Base-by-base conservation (phyloP, 2,329 filamentous ascomycete genomes). In the Aspergillus sp. region DNA sequence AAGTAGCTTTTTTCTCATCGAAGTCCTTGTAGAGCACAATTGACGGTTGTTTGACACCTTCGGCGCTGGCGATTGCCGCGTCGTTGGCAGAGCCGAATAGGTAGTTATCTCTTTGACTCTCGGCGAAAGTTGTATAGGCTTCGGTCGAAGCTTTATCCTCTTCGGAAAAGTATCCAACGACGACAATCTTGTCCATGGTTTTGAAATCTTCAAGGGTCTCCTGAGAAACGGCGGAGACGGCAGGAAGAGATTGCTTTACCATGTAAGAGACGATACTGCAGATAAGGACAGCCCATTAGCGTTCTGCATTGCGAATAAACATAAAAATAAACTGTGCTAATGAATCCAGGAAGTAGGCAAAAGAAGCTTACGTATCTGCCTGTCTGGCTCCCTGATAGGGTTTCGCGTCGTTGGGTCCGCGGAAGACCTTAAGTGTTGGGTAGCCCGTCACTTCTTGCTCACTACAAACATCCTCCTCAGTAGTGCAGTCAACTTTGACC, bases 361-460 rank as follows among this genome's bases (percentile, higher is more conserved):
- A 8, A 41, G 9, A 15, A 19, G 78, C 80, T 71, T 76, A 83
- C 82, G 84, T 81, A 77, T 86, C 87, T 65, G 93, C 88, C 84
- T 98, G 96, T 77, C 95, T 87, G 78, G 91, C 89, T 73, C 95
- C 95, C 69, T 83, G 82, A 81, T 99, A 99, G 63, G 93, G 89
- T 65, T 85, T 82, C 74, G 91, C 79, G 75, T 89, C 91, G 11
- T 97, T 91, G 44, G 80, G 78, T 68, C 95, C 93, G 70, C 93
- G 91, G 92, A 99, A 99, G 80, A 99, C 86, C 88, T 98, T 99
- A 74, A 99, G 86, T 66, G 95, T 99, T 62, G 95, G 95, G 84
- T 99, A 99, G 65, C 95, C 95, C 83, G 98, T 92, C 44, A 99
- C 93, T 62, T 91, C 93, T 71, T 90, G 90, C 68, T 86, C 82